Evolutionary conservation across 2,329 filamentous ascomycete species (phyloP).

Genomic region (Trichoderma polysporum): DNA sequence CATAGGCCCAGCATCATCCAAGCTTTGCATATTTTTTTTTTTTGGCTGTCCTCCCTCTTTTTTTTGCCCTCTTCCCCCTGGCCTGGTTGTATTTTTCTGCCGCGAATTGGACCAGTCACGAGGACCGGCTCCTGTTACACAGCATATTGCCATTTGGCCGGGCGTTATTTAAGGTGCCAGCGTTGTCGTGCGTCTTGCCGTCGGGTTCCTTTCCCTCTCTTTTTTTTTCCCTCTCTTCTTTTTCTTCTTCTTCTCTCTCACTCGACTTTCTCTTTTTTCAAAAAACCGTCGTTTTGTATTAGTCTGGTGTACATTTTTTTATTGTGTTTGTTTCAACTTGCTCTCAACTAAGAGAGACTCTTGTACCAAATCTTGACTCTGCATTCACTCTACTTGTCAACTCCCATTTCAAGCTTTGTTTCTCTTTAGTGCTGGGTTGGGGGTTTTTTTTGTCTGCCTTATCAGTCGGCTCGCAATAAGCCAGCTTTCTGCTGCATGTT

Average conservation of each 20-base stretch:
- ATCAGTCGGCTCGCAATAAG: neutral
- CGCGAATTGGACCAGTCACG: constrained; percentile 10
- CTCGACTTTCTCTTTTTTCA: neutral
- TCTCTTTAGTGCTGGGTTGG: neutral
- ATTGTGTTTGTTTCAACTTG: neutral
- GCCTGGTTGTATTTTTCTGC: neutral
- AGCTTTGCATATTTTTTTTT: neutral
- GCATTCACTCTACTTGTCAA: neutral
- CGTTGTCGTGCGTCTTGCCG: neutral
- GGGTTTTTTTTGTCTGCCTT: neutral
- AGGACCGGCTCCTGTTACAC: constrained; percentile 9
- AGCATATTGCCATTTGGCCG: constrained; percentile 1
- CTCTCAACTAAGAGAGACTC: neutral
- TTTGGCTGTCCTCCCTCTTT: neutral
- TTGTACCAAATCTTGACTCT: neutral
- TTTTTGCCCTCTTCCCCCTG: neutral
- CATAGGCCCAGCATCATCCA: neutral
- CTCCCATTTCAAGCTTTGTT: neutral
- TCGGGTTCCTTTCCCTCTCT: neutral
- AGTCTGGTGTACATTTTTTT: neutral
- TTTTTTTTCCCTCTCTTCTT: neutral
- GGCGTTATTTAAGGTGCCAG: constrained; percentile 16
- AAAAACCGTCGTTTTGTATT: neutral
- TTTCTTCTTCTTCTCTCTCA: neutral
- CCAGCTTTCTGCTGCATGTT: neutral